phyloP scores from a whole-genome alignment of 345 rosid species.

The Euphorbia pulcherrima region DNA sequence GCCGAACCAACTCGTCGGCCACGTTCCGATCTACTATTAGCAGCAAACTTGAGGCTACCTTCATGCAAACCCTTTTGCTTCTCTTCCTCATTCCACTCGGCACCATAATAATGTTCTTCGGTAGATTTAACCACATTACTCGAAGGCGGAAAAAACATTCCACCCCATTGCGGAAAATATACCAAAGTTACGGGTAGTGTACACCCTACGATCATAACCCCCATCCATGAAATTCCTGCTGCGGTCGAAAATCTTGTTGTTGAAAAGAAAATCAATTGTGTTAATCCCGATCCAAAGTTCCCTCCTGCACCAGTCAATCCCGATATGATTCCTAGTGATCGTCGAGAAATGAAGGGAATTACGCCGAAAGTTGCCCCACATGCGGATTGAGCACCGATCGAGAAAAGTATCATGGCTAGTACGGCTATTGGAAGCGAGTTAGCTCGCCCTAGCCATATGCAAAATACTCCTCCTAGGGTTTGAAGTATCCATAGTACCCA shows the following conservation, averaged over 20 bases:
- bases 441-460: constrained; percentile 70
- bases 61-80: constrained; percentile 51
- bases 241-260: constrained; percentile 47
- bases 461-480: constrained; percentile 66
- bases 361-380: constrained; percentile 81
- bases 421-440: constrained; percentile 59
- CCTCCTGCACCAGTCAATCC: constrained; percentile 79
- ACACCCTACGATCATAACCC: constrained; percentile 58
- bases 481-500: constrained; percentile 75
- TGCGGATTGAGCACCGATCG: constrained; percentile 73
- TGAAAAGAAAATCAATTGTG: constrained; percentile 63
- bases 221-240: constrained; percentile 60
- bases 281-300: constrained; percentile 75
- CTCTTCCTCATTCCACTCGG: constrained; percentile 72
- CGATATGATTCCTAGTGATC: constrained; percentile 70
- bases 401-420: constrained; percentile 70
- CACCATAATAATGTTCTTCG: constrained; percentile 52
- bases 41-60: constrained; percentile 65
- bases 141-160: constrained; percentile 62
- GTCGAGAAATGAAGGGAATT: constrained; percentile 67
- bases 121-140: constrained; percentile 36
- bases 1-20: constrained; percentile 42
- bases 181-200: constrained; percentile 58
- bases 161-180: constrained; percentile 80
- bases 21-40: constrained; percentile 69